phyloP scores from a whole-genome alignment of 2,329 filamentous ascomycete species.

The Cladosporium sp. region DNA sequence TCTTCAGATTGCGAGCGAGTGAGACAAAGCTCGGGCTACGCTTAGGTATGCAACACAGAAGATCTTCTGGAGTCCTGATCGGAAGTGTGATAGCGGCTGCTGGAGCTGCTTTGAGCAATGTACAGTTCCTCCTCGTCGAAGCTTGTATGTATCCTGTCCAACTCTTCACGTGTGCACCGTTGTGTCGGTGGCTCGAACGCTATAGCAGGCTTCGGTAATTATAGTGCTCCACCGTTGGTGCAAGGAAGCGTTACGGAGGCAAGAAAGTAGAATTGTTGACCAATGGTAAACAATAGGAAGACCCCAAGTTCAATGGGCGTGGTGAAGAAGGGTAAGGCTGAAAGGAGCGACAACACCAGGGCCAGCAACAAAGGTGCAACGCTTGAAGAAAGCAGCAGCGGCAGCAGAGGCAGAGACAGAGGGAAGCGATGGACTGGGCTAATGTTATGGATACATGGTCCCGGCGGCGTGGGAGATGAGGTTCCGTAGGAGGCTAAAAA shows the following conservation, averaged over 20 bases:
- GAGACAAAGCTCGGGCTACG: conserved; percentile 9
- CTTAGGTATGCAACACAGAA: conserved; percentile 13
- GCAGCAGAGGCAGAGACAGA: conserved; percentile 15
- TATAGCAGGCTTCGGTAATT: conserved; percentile 13
- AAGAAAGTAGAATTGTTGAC: conserved; percentile 8
- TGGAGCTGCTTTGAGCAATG: conserved; percentile 16
- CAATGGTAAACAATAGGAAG: conserved; percentile 16
- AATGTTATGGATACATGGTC: conserved; percentile 24
- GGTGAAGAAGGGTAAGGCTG: conserved; percentile 19
- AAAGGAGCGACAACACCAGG: conserved; percentile 21
- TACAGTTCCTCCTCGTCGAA: conserved; percentile 19
- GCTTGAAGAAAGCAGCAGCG: conserved; percentile 23
- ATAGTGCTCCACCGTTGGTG: conserved; percentile 14
- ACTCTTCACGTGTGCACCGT: conserved; percentile 9
- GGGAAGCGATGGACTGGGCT: conserved; percentile 13
- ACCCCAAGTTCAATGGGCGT: conserved; percentile 16
- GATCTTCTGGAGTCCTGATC: not conserved
- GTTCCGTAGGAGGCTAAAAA: conserved; percentile 13
- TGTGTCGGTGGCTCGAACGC: conserved; percentile 8
- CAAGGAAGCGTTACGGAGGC: conserved; percentile 13
- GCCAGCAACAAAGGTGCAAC: conserved; percentile 21
- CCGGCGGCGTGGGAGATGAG: conserved; percentile 18
- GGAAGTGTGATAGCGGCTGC: conserved; percentile 1
- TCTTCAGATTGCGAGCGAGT: conserved; percentile 10
- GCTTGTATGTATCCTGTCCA: conserved; percentile 9